Base-by-base conservation (phyloP, 345 rosid species). In the Gossypium ekmanianum region DNA sequence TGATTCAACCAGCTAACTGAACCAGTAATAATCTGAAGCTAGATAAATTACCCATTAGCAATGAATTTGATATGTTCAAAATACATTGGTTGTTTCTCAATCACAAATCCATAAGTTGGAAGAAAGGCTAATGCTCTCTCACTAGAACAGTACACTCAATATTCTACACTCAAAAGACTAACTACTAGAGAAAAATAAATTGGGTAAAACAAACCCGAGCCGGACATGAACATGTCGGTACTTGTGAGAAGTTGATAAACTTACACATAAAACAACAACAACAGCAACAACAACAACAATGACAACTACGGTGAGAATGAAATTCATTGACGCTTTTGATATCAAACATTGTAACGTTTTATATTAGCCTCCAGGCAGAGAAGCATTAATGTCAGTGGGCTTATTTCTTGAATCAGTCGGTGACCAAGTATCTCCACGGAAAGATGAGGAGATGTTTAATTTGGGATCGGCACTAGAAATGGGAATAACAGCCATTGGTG, bases 321-420 rank as follows among this genome's bases (percentile, higher is more conserved):
- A 81, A 75, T 61, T 76, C 56, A 24, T 48, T 26, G 69, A 71
- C 65, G 71, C 62, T 62, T 78, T 83, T 74, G 75, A 85, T 79
- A 20, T 71, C 71, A 56, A 72, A 73, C 64, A 59, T 50, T 75
- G 61, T 50, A 39, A 39, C 52, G 70, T 65, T 75, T 34, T 43
- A 9, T 54, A 59, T 76, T 64, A 86, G 61, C 81, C 80, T 71
- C 78, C 88, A 29, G 84, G 85, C 83, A 85, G 57, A 11, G 94
- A 79, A 45, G 84, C 83, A 65, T 90, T 88, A 26, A 85, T 88
- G 81, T 90, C 94, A 18, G 89, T 75, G 13, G 84, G 83, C 61
- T 84, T 82, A 65, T 74, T 87, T 74, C 86, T 84, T 26, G 84
- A 74, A 44, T 88, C 92, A 0, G 90, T 52, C 1, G 85, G 83